Percentiles rank a stretch among this genome's conserved stretches.
Evolutionary conservation across 495 filamentous ascomycete genomes (phyloP).

Genomic region (Thermothielavioides terrestris): DNA sequence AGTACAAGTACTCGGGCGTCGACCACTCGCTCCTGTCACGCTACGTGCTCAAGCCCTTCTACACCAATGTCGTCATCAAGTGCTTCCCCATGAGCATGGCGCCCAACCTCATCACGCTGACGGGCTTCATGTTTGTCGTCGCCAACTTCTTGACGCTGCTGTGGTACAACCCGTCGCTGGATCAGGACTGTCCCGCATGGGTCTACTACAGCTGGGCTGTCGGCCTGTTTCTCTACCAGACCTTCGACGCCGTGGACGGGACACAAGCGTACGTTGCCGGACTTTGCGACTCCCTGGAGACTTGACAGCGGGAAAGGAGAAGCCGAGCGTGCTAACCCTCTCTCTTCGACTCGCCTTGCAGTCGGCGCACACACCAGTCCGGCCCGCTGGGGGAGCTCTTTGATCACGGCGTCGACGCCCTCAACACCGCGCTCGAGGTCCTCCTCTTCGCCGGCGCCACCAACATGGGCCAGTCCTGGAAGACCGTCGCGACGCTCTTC

Average conservation of each 20-base stretch:
- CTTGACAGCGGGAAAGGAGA: no score
- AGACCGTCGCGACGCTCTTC: conserved; percentile 75
- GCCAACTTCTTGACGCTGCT: conserved; percentile 86
- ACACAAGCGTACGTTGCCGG: conserved; percentile 65
- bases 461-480: conserved; percentile 90
- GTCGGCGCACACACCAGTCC: conserved; percentile 81
- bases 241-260: conserved; percentile 95
- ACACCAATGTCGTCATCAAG: conserved; percentile 86
- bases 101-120: conserved; percentile 74
- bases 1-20: conserved; percentile 87
- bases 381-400: conserved; percentile 94
- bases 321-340: not conserved
- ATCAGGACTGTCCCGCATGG: conserved; percentile 88
- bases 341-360: conserved; percentile 30
- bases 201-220: conserved; percentile 87
- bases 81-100: conserved; percentile 96
- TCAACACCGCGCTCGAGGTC: conserved; percentile 90
- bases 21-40: conserved; percentile 83
- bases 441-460: conserved; percentile 83
- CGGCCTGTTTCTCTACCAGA: conserved; percentile 93
- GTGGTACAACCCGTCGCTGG: conserved; percentile 92
- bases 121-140: conserved; percentile 85
- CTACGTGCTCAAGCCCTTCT: conserved; percentile 95
- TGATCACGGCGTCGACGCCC: conserved; percentile 94
- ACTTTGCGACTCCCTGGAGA: no score